A percentile compares a stretch with the other conserved stretches of the same genome.
Evolutionary conservation across 1,139 yeast genomes (phyloP).

Genomic region (Yamadazyma mexicana): DNA sequence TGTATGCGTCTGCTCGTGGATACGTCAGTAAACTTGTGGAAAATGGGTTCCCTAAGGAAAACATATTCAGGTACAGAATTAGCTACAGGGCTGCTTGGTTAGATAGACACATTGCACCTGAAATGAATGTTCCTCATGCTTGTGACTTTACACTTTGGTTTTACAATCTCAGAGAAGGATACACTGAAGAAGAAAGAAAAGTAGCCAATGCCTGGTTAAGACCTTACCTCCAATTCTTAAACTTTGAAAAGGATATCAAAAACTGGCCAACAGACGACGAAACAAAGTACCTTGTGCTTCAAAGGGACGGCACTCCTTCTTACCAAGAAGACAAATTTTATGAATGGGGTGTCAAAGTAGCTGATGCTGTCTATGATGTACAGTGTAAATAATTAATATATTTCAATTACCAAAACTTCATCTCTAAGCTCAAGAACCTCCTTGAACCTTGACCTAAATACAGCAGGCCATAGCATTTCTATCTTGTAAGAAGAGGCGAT

Average conservation of each 20-base stretch:
- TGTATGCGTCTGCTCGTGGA: constrained; percentile 2
- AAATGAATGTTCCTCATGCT: constrained; percentile 3
- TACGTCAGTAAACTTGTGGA: constrained; percentile 1
- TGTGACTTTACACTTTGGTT: constrained; percentile 3
- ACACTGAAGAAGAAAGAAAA: constrained; percentile 1
- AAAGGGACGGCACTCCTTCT: not conserved
- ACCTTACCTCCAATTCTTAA: constrained; percentile 2
- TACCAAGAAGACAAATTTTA: not conserved
- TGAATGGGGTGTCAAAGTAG: constrained; percentile 1
- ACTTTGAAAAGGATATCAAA: constrained; percentile 1
- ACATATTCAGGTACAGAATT: constrained; percentile 1
- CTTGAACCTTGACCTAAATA: not conserved
- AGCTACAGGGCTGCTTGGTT: constrained; percentile 2
- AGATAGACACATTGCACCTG: constrained; percentile 1
- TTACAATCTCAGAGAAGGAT: constrained; percentile 2
- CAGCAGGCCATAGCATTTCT: not conserved
- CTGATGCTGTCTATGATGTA: not conserved
- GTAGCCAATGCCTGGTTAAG: not conserved
- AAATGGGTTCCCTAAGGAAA: constrained; percentile 1
- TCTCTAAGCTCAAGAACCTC: constrained; percentile 1
- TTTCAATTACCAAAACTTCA: not conserved
- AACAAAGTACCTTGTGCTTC: not conserved
- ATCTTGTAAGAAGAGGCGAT: not conserved
- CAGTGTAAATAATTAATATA: constrained; percentile 1
- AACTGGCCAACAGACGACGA: constrained; percentile 2